Conservation (phyloP, 208 protist species). For the Wallacemonas collosoma region DNA sequence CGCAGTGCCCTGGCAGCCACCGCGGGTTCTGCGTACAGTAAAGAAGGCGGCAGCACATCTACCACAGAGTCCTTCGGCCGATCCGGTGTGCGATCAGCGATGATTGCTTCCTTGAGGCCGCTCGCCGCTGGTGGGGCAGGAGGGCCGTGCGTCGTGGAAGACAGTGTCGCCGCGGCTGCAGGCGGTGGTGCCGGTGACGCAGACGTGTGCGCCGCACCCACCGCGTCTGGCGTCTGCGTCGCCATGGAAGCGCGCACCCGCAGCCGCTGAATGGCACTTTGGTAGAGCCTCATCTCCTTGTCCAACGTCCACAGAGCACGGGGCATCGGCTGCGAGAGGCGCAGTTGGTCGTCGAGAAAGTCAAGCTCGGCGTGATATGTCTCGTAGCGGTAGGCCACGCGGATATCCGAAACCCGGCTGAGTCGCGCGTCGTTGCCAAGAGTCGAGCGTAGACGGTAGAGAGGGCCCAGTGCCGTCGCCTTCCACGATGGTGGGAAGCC, state of each 20-base stretch:
- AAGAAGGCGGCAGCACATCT: constrained; percentile 14
- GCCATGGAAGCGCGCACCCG: not conserved
- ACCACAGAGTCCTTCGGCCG: not conserved
- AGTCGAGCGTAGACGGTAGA: constrained; percentile 88
- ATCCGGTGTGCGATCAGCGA: not conserved
- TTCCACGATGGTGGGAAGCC: constrained; percentile 96
- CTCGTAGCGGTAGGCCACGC: constrained; percentile 94
- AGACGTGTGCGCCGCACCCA: not conserved
- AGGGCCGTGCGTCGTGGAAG: not conserved
- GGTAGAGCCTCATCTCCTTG: constrained; percentile 70
- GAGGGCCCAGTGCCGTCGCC: constrained; percentile 90
- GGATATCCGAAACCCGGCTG: constrained; percentile 97
- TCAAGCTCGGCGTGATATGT: constrained; percentile 91
- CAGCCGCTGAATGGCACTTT: constrained; percentile 35
- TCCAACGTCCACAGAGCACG: constrained; percentile 72
- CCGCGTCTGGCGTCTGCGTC: not conserved
- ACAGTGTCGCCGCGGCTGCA: not conserved
- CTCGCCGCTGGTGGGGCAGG: not conserved
- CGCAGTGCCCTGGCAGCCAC: constrained; percentile 1
- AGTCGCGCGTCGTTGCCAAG: constrained; percentile 93
- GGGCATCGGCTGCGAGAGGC: constrained; percentile 44
- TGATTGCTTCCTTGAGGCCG: not conserved
- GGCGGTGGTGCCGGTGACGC: not conserved
- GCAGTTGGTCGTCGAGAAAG: constrained; percentile 81
- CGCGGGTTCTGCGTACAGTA: constrained; percentile 1